These are phyloP conservation scores for Aspergillus fumigatiaffinis DNA, from an alignment of 2,329 filamentous ascomycete genomes.

Conservation along the genomic window DNA sequence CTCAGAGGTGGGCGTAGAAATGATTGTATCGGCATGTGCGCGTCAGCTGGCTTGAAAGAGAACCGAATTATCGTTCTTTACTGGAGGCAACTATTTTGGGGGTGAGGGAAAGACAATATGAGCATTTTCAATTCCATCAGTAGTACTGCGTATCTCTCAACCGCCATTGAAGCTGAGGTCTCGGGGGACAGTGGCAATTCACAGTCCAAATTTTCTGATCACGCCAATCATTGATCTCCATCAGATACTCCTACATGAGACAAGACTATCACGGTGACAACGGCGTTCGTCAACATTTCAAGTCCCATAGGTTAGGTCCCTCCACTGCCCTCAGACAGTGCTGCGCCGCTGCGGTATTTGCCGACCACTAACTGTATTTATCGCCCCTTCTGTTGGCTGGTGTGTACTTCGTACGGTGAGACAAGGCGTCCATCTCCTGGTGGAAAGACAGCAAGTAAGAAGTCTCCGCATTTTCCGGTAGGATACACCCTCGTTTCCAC, in stretches of 20 bases:
- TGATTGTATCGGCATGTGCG: not conserved
- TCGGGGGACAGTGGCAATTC: conserved; percentile 10
- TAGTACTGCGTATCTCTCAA: not conserved
- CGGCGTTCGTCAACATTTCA: not conserved
- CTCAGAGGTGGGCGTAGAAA: not conserved
- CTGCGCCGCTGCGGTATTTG: not conserved
- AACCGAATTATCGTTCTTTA: not conserved
- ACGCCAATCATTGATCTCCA: not conserved
- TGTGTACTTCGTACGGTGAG: not conserved
- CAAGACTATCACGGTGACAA: not conserved
- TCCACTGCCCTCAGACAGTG: not conserved
- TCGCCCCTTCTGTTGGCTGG: not conserved
- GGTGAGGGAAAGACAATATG: not conserved
- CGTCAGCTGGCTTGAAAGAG: not conserved
- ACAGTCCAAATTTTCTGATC: not conserved
- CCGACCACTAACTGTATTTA: not conserved
- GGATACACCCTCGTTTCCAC: no score
- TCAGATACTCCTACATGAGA: not conserved
- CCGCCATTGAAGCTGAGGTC: not conserved
- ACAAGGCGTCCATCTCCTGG: not conserved
- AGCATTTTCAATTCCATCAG: not conserved
- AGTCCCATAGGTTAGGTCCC: not conserved
- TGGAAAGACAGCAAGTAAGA: no score
- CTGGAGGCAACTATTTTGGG: not conserved
- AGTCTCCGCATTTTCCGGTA: conserved; percentile 4